Conservation (phyloP, 345 rosid species). For the Murraya koenigii region DNA sequence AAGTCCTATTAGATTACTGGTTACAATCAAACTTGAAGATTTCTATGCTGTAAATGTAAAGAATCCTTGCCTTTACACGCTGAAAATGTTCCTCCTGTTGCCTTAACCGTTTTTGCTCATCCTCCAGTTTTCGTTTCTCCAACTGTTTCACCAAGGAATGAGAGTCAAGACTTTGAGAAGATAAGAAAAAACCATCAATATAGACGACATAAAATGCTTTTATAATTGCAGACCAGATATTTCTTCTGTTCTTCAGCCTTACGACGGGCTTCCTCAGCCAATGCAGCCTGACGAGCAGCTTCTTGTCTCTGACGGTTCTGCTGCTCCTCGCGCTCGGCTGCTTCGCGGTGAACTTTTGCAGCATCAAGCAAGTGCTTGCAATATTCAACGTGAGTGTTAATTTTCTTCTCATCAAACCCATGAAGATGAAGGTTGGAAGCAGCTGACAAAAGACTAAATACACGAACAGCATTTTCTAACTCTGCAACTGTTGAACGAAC, state of each 20-base stretch:
- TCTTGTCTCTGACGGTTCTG: conserved; percentile 89
- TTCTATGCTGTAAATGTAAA: neutral
- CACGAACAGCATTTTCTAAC: conserved; percentile 90
- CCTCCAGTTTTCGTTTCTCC: conserved; percentile 94
- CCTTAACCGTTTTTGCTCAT: conserved; percentile 75
- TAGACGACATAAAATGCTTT: conserved; percentile 8
- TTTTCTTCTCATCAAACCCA: conserved; percentile 96
- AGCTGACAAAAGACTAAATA: conserved; percentile 84
- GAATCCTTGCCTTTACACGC: conserved; percentile 70
- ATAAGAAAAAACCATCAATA: neutral
- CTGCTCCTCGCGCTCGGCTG: conserved; percentile 88
- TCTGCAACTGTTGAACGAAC: conserved; percentile 93
- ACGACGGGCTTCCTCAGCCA: conserved; percentile 98
- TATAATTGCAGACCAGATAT: conserved; percentile 53
- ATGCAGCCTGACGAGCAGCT: conserved; percentile 90
- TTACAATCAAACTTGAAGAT: neutral
- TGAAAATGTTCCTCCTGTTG: conserved; percentile 88
- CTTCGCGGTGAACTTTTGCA: conserved; percentile 93
- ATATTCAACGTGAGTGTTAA: conserved; percentile 93
- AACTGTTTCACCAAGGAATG: conserved; percentile 47
- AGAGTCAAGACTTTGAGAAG: conserved; percentile 4
- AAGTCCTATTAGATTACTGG: neutral
- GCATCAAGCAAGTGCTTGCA: conserved; percentile 92
- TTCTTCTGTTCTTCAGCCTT: conserved; percentile 97
- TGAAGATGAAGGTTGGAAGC: conserved; percentile 89